Evolutionary conservation across 2,329 filamentous ascomycete species (phyloP), one percentile per base, ranked within the genome.

Genomic region (Aureobasidium sp.): DNA sequence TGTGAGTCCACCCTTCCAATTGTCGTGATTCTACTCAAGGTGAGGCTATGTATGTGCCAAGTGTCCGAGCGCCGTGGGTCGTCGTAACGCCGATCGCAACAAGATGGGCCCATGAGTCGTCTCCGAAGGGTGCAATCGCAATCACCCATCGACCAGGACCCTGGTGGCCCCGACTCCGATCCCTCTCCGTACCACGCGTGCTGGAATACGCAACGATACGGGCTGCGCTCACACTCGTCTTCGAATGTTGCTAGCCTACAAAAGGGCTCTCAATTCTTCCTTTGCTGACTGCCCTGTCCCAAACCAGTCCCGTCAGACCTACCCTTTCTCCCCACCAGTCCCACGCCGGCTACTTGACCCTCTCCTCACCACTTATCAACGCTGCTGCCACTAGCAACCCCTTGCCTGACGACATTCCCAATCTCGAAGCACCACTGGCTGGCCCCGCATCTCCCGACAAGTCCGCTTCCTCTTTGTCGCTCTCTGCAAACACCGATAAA

Each of bases 261-360:
- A 47, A 32, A 50, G 29, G 29, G 8, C 11, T 27, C n/a, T 16
- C 27, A 10, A 25, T 50, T 41, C 30, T 37, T 10, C 36, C 10
- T 34, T 50, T 49, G 45, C 57, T 49, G 44, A 50, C 57, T 41
- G 57, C 34, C 1, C 21, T 21, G 21, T 21, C 21, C 29, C 49
- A 3, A 47, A 62, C 21, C 55, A 36, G 54, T 47, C 61, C 63
- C 42, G 45, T 54, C 21, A 62, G 63, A 37, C 63, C 64, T 21
- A 64, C 61, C 29, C 74, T 78, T 63, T 77, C 78, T 63, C 74
- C 78, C 59, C 78, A 78, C 65, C 72, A 76, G 41, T 80, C 78
- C n/a, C 79, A 81, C 68, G 67, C 73, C 49, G 78, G 78, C 61
- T 77, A 77, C 65, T 67, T 81, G 60, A 80, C 78, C 8, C 71